phyloP scores from a whole-genome alignment of 805 yeast genomes.

The Torulaspora maleeae region DNA sequence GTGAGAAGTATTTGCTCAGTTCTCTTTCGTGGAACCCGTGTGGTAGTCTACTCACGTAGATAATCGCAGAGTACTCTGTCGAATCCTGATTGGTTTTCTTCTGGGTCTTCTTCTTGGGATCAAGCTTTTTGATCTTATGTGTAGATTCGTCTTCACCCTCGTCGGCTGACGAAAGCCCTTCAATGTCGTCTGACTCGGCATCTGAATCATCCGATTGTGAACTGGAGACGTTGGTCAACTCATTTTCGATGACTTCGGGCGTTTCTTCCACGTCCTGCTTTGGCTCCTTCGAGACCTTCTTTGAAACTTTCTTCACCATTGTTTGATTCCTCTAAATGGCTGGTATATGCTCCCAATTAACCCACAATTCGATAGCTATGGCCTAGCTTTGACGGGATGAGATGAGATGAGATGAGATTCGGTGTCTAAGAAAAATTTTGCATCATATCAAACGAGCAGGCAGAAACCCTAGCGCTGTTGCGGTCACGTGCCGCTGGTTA shows the following conservation, averaged over 20 bases:
- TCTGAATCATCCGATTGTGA: slow-evolving; percentile 30
- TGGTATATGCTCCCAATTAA: neutral
- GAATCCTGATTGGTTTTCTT: slow-evolving; percentile 23
- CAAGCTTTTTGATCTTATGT: slow-evolving; percentile 32
- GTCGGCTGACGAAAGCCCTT: slow-evolving; percentile 33
- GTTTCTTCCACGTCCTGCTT: slow-evolving; percentile 25
- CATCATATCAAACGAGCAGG: neutral
- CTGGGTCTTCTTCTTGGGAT: slow-evolving; percentile 24
- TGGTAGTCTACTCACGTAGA: slow-evolving; percentile 90
- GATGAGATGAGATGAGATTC: slow-evolving; percentile 16
- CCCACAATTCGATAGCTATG: neutral
- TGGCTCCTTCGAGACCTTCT: slow-evolving; percentile 13
- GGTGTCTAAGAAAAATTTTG: slow-evolving; percentile 11
- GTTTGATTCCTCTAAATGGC: neutral
- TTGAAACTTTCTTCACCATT: slow-evolving; percentile 13
- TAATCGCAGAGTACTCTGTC: slow-evolving; percentile 51
- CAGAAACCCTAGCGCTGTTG: too few relatives aligned
- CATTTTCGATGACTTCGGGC: slow-evolving; percentile 14
- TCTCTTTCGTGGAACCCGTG: slow-evolving; percentile 85
- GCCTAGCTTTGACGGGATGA: slow-evolving; percentile 6
- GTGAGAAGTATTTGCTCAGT: slow-evolving; percentile 70
- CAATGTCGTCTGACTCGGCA: slow-evolving; percentile 25
- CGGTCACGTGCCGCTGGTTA: neutral
- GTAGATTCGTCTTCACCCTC: slow-evolving; percentile 27
- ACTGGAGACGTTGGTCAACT: slow-evolving; percentile 23